These are phyloP conservation scores for Narthecium ossifragum DNA, from an alignment of 106 monocot species.

Conservation along the genomic window DNA sequence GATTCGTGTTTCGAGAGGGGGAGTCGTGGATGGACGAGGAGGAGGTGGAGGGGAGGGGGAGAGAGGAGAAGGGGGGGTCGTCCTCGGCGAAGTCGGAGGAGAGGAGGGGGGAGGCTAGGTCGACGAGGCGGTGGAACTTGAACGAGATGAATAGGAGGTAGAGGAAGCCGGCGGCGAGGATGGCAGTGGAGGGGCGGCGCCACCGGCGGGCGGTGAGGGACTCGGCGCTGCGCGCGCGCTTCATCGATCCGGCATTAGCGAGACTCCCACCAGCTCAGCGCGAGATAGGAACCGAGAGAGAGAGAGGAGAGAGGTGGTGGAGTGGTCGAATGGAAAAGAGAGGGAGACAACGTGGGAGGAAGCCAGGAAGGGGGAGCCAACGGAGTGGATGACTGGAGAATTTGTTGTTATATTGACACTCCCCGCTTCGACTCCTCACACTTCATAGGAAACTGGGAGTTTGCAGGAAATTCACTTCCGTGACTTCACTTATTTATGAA, in stretches of 20 bases:
- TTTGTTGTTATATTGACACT: not conserved
- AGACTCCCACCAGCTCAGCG: not conserved
- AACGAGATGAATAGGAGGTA: slow-evolving; percentile 59
- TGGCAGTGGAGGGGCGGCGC: slow-evolving; percentile 21
- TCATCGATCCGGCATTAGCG: not conserved
- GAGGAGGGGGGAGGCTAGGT: not conserved
- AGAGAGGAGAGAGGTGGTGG: not conserved
- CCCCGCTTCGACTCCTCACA: too few relatives aligned
- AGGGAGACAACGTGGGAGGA: too few relatives aligned
- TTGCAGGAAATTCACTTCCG: too few relatives aligned
- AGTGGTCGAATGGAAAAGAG: not conserved
- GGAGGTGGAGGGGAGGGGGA: slow-evolving; percentile 8
- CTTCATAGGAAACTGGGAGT: too few relatives aligned
- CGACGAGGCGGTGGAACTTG: slow-evolving; percentile 47
- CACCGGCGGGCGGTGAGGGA: slow-evolving; percentile 10
- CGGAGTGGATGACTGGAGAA: not conserved
- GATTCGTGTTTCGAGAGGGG: not conserved
- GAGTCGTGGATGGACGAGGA: not conserved
- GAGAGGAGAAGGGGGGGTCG: not conserved
- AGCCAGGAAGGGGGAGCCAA: too few relatives aligned
- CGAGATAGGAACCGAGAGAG: not conserved
- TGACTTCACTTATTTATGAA: too few relatives aligned
- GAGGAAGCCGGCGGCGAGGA: slow-evolving; percentile 29
- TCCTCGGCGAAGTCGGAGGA: slow-evolving; percentile 3
- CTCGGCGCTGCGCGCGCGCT: slow-evolving; percentile 19